Evolutionary conservation across 2,329 filamentous ascomycete genomes (phyloP).

Genomic region (Ceratocystis variospora): DNA sequence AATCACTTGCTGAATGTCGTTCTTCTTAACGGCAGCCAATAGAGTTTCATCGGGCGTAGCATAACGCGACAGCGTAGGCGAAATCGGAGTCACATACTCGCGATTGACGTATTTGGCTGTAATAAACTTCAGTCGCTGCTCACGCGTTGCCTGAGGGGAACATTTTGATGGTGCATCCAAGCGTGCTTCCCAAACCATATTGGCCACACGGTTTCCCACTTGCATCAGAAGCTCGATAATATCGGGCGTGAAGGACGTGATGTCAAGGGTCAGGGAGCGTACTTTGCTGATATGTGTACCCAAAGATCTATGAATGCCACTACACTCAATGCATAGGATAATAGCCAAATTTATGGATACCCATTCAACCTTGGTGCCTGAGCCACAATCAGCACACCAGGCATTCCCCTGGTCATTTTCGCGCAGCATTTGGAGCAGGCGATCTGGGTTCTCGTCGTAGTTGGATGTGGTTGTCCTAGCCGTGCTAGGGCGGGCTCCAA

Average conservation of each 20-base stretch:
- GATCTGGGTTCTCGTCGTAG: constrained; percentile 72
- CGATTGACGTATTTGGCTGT: constrained; percentile 86
- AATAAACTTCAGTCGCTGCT: constrained; percentile 88
- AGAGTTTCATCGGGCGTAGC: constrained; percentile 73
- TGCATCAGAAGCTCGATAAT: constrained; percentile 87
- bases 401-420: constrained; percentile 86
- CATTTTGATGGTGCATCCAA: constrained; percentile 65
- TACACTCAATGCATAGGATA: constrained; percentile 93
- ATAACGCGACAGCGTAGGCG: constrained; percentile 60
- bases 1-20: constrained; percentile 85
- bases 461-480: constrained; percentile 53
- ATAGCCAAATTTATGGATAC: constrained; percentile 97
- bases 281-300: constrained; percentile 98
- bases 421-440: constrained; percentile 71
- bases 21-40: constrained; percentile 85
- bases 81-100: constrained; percentile 65
- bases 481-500: constrained; percentile 70
- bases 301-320: constrained; percentile 87
- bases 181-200: constrained; percentile 89
- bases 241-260: constrained; percentile 90
- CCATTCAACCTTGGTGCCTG: constrained; percentile 89
- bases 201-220: constrained; percentile 86
- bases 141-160: constrained; percentile 61
- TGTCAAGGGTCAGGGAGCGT: constrained; percentile 85
- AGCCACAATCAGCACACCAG: constrained; percentile 89